phyloP scores from a whole-genome alignment of 768 basidiomycete genomes.

The Calocera viscosa region DNA sequence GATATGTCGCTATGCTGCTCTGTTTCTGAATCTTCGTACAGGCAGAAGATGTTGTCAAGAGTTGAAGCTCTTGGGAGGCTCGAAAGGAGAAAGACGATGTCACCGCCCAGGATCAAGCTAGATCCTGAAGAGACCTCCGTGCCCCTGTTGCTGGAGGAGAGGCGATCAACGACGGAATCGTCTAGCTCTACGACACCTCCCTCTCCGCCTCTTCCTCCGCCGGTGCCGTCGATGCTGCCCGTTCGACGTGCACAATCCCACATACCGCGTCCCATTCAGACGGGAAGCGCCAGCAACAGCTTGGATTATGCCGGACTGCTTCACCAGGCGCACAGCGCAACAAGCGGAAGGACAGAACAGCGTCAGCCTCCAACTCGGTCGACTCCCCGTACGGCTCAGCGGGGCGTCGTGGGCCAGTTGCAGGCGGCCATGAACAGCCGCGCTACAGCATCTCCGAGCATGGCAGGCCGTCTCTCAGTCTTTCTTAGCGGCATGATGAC shows the following conservation, averaged over 20 bases:
- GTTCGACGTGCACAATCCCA: too few relatives aligned
- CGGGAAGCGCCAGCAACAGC: too few relatives aligned
- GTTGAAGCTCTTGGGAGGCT: background rate
- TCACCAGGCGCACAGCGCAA: background rate
- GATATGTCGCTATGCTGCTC: too few relatives aligned
- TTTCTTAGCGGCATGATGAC: background rate
- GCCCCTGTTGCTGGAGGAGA: background rate
- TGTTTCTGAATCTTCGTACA: background rate
- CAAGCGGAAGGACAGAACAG: background rate
- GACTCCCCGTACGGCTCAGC: background rate
- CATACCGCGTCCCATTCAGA: too few relatives aligned
- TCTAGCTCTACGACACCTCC: background rate
- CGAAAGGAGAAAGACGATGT: background rate
- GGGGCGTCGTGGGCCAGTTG: background rate
- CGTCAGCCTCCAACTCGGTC: background rate
- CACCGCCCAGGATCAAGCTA: background rate
- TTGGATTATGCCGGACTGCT: too few relatives aligned
- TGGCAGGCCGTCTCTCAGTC: background rate
- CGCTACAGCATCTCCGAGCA: background rate
- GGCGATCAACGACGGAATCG: background rate
- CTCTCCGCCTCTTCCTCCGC: too few relatives aligned
- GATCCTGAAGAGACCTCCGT: background rate
- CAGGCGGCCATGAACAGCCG: background rate
- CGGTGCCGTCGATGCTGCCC: too few relatives aligned
- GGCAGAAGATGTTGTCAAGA: background rate